These are phyloP conservation scores for Lentinus tigrinus DNA, from an alignment of 768 basidiomycete genomes.

Conservation along the genomic window DNA sequence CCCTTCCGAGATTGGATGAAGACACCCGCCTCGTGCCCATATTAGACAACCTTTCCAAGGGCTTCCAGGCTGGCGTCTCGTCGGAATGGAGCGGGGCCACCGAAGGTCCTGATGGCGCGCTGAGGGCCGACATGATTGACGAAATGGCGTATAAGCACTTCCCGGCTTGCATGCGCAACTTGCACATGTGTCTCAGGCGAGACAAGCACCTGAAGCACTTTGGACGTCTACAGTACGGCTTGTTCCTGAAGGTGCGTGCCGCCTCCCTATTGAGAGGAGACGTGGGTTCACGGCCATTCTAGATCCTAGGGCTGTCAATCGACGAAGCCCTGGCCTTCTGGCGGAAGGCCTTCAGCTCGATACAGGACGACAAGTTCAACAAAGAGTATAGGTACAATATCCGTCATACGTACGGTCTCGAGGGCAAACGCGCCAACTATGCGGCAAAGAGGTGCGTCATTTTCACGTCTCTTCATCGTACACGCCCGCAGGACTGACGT, in stretches of 20 bases:
- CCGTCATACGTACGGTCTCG: slow-evolving; percentile 90
- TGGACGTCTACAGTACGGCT: slow-evolving; percentile 85
- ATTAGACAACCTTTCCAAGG: slow-evolving; percentile 87
- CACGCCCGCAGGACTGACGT: too few relatives aligned
- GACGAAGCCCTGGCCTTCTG: slow-evolving; percentile 95
- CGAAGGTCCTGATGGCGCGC: slow-evolving; percentile 54
- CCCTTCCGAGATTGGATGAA: slow-evolving; percentile 89
- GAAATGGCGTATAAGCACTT: slow-evolving; percentile 84
- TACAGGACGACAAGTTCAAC: slow-evolving; percentile 94
- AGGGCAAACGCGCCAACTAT: slow-evolving; percentile 94
- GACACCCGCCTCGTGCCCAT: slow-evolving; percentile 89
- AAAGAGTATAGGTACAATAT: slow-evolving; percentile 98
- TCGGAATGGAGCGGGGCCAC: slow-evolving; percentile 73
- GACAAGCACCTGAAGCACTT: slow-evolving; percentile 92
- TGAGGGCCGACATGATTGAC: slow-evolving; percentile 95
- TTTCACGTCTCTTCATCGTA: too few relatives aligned
- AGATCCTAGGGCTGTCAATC: slow-evolving; percentile 91
- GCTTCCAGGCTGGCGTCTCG: slow-evolving; percentile 88
- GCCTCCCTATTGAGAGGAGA: background rate
- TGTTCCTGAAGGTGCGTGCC: slow-evolving; percentile 84
- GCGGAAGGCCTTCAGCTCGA: slow-evolving; percentile 78
- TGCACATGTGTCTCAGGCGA: slow-evolving; percentile 75
- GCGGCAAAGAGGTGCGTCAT: slow-evolving; percentile 76
- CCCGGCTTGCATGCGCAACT: slow-evolving; percentile 91
- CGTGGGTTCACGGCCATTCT: background rate